These are phyloP conservation scores for Stylosanthes scabra DNA, from an alignment of 331 rosid genomes.

Conservation along the genomic window DNA sequence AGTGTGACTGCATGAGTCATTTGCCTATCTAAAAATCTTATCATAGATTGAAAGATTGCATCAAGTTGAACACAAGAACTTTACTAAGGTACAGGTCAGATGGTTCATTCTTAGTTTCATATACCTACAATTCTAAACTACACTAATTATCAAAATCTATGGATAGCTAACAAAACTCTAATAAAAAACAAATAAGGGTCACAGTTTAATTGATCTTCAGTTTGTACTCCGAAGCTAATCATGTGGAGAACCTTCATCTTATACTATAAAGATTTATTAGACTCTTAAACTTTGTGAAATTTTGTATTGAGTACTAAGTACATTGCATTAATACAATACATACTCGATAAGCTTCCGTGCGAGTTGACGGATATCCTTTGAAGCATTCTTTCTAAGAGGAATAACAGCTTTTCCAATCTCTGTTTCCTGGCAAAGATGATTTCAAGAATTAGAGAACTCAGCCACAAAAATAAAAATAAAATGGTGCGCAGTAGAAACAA, in stretches of 20 bases:
- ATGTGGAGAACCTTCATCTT: too few relatives aligned
- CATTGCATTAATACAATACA: too few relatives aligned
- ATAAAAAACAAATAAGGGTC: too few relatives aligned
- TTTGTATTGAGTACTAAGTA: too few relatives aligned
- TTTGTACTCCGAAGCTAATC: too few relatives aligned
- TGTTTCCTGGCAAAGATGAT: constrained; percentile 70
- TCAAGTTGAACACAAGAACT: constrained; percentile 16
- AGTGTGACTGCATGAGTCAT: not conserved
- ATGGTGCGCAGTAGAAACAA: constrained; percentile 7
- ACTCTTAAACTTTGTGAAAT: too few relatives aligned
- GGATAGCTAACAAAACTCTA: constrained; percentile 1
- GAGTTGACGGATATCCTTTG: constrained; percentile 62
- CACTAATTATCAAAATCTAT: not conserved
- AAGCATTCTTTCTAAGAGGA: constrained; percentile 71
- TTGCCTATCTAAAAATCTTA: constrained; percentile 14
- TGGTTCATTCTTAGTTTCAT: not conserved
- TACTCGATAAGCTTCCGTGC: constrained; percentile 74
- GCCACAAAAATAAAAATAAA: not conserved
- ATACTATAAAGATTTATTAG: too few relatives aligned
- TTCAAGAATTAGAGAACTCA: constrained; percentile 21
- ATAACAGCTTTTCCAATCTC: constrained; percentile 92
- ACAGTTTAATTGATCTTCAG: too few relatives aligned
- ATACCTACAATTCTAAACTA: not conserved
- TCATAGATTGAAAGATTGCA: not conserved
- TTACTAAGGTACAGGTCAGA: constrained; percentile 5